A percentile compares a stretch with the other conserved stretches of the same genome.
phyloP scores from a whole-genome alignment of 1,284 basidiomycete species.

The Malassezia equina region DNA sequence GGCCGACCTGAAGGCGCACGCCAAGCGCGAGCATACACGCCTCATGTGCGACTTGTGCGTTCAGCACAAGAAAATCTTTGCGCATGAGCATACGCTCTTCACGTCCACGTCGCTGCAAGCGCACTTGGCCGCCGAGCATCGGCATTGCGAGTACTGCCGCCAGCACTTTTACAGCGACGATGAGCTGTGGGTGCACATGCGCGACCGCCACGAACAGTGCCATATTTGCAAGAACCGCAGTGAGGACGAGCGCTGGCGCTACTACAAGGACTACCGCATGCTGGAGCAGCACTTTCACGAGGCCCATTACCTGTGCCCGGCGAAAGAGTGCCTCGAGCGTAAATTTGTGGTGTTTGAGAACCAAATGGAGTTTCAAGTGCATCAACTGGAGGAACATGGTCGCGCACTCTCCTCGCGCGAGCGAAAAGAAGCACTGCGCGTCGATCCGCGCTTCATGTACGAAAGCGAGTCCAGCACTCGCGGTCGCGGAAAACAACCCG shows the following conservation, averaged over 20 bases:
- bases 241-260: conserved; percentile 38
- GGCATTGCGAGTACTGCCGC: conserved; percentile 80
- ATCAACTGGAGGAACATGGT: conserved; percentile 77
- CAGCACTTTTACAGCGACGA: conserved; percentile 83
- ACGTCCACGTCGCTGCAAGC: conserved; percentile 59
- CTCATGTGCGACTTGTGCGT: conserved; percentile 74
- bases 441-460: conserved; percentile 71
- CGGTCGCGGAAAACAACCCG: conserved; percentile 18
- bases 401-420: conserved; percentile 68
- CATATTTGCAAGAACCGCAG: conserved; percentile 61
- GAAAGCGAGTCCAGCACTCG: conserved; percentile 42
- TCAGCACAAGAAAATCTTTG: conserved; percentile 81
- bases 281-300: conserved; percentile 49
- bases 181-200: conserved; percentile 87
- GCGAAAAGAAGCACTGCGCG: conserved; percentile 64
- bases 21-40: conserved; percentile 63
- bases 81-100: conserved; percentile 86
- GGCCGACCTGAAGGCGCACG: conserved; percentile 75
- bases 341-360: conserved; percentile 90
- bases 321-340: conserved; percentile 64
- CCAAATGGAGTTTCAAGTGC: conserved; percentile 77
- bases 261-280: conserved; percentile 36
- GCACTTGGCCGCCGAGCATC: conserved; percentile 68
- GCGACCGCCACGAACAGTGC: conserved; percentile 88
- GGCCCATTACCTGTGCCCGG: conserved; percentile 67